These are phyloP conservation scores for Kewa caespitosa DNA, from an alignment of 179 eudicot species.

Conservation along the genomic window DNA sequence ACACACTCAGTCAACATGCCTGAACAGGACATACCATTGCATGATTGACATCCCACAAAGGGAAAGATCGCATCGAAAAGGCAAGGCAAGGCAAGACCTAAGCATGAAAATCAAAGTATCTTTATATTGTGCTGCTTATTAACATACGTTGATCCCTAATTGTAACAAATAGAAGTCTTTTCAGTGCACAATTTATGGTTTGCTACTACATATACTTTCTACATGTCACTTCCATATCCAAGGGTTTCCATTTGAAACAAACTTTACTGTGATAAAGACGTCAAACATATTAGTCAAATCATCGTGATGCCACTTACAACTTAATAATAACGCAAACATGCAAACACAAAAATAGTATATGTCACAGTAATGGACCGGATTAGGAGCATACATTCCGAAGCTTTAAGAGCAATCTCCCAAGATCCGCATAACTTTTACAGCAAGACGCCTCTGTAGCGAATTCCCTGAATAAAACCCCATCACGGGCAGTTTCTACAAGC, in stretches of 20 bases:
- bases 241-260: not conserved
- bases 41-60: not conserved
- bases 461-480: slow-evolving; percentile 68
- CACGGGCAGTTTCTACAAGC: slow-evolving; percentile 72
- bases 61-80: not conserved
- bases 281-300: not conserved
- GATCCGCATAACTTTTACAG: slow-evolving; percentile 79
- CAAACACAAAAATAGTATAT: slow-evolving; percentile 1
- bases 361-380: slow-evolving; percentile 3
- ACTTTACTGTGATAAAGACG: too few relatives aligned
- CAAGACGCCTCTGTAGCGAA: slow-evolving; percentile 80
- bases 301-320: not conserved
- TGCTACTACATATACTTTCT: too few relatives aligned
- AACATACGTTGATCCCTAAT: too few relatives aligned
- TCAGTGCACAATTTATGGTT: too few relatives aligned
- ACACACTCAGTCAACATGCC: not conserved
- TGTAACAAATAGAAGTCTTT: too few relatives aligned
- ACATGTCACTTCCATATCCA: not conserved
- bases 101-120: too few relatives aligned
- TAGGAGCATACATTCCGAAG: slow-evolving; percentile 67
- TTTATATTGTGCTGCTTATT: too few relatives aligned
- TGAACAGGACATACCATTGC: not conserved
- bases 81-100: not conserved
- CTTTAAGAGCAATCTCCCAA: slow-evolving; percentile 86
- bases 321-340: not conserved